Percentiles rank a stretch among this genome's conserved stretches.
Evolutionary conservation across 495 filamentous ascomycete genomes (phyloP).

Genomic region (Podospora didyma): DNA sequence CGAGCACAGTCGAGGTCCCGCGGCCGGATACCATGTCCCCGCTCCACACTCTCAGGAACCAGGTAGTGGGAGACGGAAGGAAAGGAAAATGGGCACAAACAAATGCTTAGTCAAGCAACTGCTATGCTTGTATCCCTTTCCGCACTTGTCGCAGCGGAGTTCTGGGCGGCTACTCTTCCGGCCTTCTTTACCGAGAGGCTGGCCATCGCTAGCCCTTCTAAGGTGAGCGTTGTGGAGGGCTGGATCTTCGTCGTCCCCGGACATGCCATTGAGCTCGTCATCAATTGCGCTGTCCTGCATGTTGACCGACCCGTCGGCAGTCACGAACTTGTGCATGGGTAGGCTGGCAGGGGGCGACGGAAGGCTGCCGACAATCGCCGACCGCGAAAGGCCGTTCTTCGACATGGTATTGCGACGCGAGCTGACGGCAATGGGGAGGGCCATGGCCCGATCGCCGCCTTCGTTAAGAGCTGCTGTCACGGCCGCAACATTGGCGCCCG

Average conservation of each 20-base stretch:
- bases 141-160: slow-evolving; percentile 94
- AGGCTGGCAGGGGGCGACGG: slow-evolving; percentile 52
- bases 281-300: slow-evolving; percentile 56
- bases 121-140: slow-evolving; percentile 99
- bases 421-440: slow-evolving; percentile 46
- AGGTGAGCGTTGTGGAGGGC: slow-evolving; percentile 65
- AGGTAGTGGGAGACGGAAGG: slow-evolving; percentile 39
- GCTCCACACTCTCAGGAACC: slow-evolving; percentile 25
- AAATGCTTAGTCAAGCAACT: slow-evolving; percentile 99
- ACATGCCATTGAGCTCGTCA: slow-evolving; percentile 52
- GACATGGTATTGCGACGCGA: slow-evolving; percentile 51
- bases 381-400: slow-evolving; percentile 37
- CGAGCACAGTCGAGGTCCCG: slow-evolving; percentile 14
- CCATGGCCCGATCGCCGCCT: slow-evolving; percentile 50
- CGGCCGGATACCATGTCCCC: slow-evolving; percentile 11
- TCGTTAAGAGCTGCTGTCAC: slow-evolving; percentile 65
- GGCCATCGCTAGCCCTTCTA: slow-evolving; percentile 82
- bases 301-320: slow-evolving; percentile 33
- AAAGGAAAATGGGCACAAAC: slow-evolving; percentile 73
- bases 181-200: slow-evolving; percentile 71
- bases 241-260: slow-evolving; percentile 53
- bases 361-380: slow-evolving; percentile 49
- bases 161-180: slow-evolving; percentile 73
- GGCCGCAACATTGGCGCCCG: slow-evolving; percentile 66
- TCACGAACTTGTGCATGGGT: slow-evolving; percentile 39